Percentiles rank a stretch among this genome's conserved stretches.
Conservation (phyloP, 345 rosid species). For the Camelina sativa region DNA sequence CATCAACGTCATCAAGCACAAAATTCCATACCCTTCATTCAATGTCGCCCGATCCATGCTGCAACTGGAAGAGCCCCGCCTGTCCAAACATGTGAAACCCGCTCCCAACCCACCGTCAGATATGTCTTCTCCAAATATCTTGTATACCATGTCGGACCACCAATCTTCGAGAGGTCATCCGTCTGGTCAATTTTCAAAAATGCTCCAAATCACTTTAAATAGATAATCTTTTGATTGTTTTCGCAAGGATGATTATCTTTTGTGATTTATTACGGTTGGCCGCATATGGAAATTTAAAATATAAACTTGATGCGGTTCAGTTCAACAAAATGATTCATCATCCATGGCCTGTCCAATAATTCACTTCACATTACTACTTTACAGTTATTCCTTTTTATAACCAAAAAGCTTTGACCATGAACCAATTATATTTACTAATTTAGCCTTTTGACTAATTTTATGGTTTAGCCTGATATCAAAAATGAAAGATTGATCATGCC, state of each 20-base stretch:
- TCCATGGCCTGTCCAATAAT: constrained; percentile 34
- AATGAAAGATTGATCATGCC: background rate
- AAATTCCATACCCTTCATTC: too few relatives aligned
- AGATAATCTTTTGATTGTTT: too few relatives aligned
- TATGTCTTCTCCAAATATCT: too few relatives aligned
- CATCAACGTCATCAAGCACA: too few relatives aligned
- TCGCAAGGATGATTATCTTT: background rate
- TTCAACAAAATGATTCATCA: constrained; percentile 45
- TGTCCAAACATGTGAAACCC: too few relatives aligned
- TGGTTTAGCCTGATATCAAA: background rate
- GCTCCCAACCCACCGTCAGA: too few relatives aligned
- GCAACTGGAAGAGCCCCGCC: too few relatives aligned
- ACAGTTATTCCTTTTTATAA: background rate
- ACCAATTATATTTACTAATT: constrained; percentile 12
- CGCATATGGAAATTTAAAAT: constrained; percentile 25
- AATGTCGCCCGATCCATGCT: too few relatives aligned
- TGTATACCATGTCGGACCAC: too few relatives aligned
- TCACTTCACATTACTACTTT: constrained; percentile 16
- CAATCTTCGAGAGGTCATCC: too few relatives aligned
- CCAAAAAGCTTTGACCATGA: constrained; percentile 9
- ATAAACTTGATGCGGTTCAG: constrained; percentile 26
- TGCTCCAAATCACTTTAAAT: too few relatives aligned
- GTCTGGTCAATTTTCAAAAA: too few relatives aligned
- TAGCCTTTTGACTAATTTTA: constrained; percentile 24
- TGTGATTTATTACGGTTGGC: constrained; percentile 43